These are phyloP conservation scores for Hericium rajendrae DNA, from an alignment of 768 basidiomycete genomes.

Conservation along the genomic window DNA sequence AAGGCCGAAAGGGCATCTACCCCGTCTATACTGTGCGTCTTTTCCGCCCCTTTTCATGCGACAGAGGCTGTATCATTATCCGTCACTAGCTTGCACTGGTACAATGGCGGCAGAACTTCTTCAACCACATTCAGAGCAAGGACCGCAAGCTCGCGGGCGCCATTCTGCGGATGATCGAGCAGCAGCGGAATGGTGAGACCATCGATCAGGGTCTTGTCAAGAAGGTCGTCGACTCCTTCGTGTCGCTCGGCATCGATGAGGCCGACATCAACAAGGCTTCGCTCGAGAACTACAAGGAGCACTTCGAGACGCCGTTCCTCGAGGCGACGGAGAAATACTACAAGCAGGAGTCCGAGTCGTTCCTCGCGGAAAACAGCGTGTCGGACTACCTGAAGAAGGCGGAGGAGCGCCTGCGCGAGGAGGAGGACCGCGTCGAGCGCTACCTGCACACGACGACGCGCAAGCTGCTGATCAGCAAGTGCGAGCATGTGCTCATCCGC, in stretches of 20 bases:
- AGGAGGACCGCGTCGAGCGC: constrained; percentile 90
- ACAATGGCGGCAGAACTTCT: constrained; percentile 91
- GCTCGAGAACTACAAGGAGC: constrained; percentile 86
- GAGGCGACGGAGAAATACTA: constrained; percentile 86
- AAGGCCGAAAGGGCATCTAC: constrained; percentile 91
- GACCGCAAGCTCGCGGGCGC: constrained; percentile 78
- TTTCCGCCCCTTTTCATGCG: neutral
- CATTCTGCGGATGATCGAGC: constrained; percentile 82
- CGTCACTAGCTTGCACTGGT: constrained; percentile 73
- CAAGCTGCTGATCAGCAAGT: constrained; percentile 69
- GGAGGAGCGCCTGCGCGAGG: constrained; percentile 85
- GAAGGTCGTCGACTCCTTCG: constrained; percentile 90
- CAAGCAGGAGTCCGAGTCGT: constrained; percentile 83
- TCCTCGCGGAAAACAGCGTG: constrained; percentile 80
- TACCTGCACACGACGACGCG: constrained; percentile 87
- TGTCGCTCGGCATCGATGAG: constrained; percentile 91
- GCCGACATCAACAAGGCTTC: constrained; percentile 86
- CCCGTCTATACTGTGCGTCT: constrained; percentile 84
- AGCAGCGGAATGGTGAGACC: constrained; percentile 86
- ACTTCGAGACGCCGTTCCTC: constrained; percentile 87
- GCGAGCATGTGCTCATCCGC: constrained; percentile 87
- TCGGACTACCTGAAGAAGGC: constrained; percentile 95
- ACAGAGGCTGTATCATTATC: neutral
- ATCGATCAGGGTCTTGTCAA: constrained; percentile 91
- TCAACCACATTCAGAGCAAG: constrained; percentile 77